Percentiles rank a stretch among this genome's conserved stretches.
phyloP scores from a whole-genome alignment of 768 basidiomycete genomes.

The Termitomyces titanicus region DNA sequence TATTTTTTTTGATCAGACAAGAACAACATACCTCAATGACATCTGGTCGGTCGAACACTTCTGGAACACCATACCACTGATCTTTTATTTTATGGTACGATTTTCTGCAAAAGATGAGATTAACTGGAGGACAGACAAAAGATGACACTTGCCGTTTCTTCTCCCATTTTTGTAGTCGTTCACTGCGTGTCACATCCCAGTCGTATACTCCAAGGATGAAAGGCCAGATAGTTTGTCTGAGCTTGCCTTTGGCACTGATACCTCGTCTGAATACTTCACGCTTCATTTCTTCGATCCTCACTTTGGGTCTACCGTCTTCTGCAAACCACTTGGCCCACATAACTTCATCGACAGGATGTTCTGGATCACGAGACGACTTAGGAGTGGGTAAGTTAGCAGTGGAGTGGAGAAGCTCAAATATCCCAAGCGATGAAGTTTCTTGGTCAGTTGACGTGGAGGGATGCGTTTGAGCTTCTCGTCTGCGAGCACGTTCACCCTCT shows the following conservation, averaged over 20 bases:
- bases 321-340: slow-evolving; percentile 80
- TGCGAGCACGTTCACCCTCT: slow-evolving; percentile 88
- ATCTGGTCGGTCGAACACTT: slow-evolving; percentile 77
- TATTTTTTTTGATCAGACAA: too few species aligned
- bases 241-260: slow-evolving; percentile 43
- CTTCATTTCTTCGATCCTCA: slow-evolving; percentile 67
- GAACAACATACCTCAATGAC: slow-evolving; percentile 63
- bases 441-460: slow-evolving; percentile 52
- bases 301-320: slow-evolving; percentile 61
- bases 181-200: slow-evolving; percentile 68
- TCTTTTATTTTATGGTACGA: slow-evolving; percentile 69
- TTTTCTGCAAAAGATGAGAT: slow-evolving; percentile 36
- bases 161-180: slow-evolving; percentile 60
- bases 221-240: slow-evolving; percentile 85
- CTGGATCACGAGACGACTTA: slow-evolving; percentile 76
- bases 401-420: slow-evolving; percentile 83
- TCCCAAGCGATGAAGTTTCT: slow-evolving; percentile 73
- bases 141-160: slow-evolving; percentile 49
- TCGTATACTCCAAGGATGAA: slow-evolving; percentile 81
- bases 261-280: slow-evolving; percentile 79
- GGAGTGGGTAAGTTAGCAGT: slow-evolving; percentile 80
- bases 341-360: slow-evolving; percentile 68
- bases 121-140: background rate
- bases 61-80: slow-evolving; percentile 81
- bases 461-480: slow-evolving; percentile 71